Conservation (phyloP, 176 grass and related monocot species). For the Guadua angustifolia region DNA sequence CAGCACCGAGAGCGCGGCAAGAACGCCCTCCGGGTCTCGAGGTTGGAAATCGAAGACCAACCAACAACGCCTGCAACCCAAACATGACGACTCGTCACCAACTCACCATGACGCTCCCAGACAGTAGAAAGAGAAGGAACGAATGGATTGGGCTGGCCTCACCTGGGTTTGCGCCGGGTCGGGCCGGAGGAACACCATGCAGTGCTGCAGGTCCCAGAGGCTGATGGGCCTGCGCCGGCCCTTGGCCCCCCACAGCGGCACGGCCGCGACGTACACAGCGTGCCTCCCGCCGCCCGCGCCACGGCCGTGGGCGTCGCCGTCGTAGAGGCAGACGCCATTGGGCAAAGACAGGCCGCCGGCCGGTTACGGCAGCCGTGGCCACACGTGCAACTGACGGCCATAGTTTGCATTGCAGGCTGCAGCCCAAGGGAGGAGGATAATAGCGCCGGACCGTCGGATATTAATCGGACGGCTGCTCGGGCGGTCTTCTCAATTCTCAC, state of each 20-base stretch:
- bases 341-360: not conserved
- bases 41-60: conserved; percentile 89
- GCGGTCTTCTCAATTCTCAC: not conserved
- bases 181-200: conserved; percentile 71
- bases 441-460: not conserved
- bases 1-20: conserved; percentile 55
- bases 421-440: not conserved
- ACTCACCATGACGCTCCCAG: not conserved
- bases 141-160: not conserved
- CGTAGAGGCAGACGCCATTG: not conserved
- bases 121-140: not conserved
- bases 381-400: not conserved
- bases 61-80: conserved; percentile 45
- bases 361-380: conserved; percentile 21
- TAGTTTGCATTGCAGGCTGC: not conserved
- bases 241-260: conserved; percentile 61
- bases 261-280: conserved; percentile 71
- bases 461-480: not conserved
- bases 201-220: conserved; percentile 78
- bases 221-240: conserved; percentile 69
- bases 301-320: conserved; percentile 1
- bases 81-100: not conserved
- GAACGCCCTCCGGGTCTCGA: conserved; percentile 66
- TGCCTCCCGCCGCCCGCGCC: not conserved
- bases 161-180: conserved; percentile 52